Conservation (phyloP, 306 rosid genomes). For the Notholithocarpus densiflorus region DNA sequence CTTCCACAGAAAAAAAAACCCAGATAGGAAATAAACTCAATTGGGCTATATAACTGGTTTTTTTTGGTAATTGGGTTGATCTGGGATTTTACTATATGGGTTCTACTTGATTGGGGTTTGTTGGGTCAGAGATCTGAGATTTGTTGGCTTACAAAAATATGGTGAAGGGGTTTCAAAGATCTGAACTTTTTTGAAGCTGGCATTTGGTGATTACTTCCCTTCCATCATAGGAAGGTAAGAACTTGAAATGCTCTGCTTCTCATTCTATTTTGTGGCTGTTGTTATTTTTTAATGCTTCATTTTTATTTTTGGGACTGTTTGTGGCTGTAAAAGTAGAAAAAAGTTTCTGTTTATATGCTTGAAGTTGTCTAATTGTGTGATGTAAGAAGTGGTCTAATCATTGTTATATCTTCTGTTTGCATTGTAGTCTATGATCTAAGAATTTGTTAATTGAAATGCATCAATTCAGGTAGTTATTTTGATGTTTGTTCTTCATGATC, state of each 20-base stretch:
- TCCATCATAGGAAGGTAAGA: constrained; percentile 28
- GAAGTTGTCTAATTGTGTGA: neutral
- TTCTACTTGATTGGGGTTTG: constrained; percentile 10
- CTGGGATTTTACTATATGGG: constrained; percentile 8
- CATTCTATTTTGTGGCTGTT: neutral
- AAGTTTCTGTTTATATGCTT: constrained; percentile 9
- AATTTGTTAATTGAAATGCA: constrained; percentile 10
- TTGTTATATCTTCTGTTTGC: constrained; percentile 15
- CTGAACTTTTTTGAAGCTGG: constrained; percentile 55
- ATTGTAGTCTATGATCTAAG: constrained; percentile 15
- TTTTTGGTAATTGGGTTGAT: constrained; percentile 25
- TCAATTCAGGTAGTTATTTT: neutral
- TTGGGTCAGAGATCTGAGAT: constrained; percentile 46
- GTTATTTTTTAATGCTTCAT: neutral
- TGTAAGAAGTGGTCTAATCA: neutral
- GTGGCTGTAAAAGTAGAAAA: neutral
- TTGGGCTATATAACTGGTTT: constrained; percentile 28
- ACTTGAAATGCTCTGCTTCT: neutral
- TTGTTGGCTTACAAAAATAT: constrained; percentile 20
- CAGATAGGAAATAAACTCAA: constrained; percentile 5
- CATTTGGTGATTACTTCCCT: constrained; percentile 9
- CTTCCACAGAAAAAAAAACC: constrained; percentile 9
- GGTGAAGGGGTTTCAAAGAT: constrained; percentile 49
- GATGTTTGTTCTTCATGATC: constrained; percentile 5
- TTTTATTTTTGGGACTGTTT: neutral